Evolutionary conservation across 1,139 yeast species (phyloP).

Genomic region (Pichia kudriavzevii): DNA sequence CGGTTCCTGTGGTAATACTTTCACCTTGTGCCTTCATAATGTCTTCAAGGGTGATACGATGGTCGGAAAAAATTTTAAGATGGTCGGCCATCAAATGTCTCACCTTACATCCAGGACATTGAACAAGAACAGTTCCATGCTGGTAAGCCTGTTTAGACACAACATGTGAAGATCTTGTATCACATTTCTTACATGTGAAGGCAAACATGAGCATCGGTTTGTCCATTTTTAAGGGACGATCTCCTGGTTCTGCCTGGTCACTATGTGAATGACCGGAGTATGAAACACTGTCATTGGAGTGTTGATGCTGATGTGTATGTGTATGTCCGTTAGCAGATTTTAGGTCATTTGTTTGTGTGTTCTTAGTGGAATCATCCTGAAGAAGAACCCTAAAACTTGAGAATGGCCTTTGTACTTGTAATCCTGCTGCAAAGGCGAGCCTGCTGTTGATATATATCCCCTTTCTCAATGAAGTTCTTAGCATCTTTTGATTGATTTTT

Average conservation of each 20-base stretch:
- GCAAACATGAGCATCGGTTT: slow-evolving; percentile 80
- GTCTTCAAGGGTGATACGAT: slow-evolving; percentile 68
- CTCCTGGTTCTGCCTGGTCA: slow-evolving; percentile 2
- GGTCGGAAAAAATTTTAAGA: slow-evolving; percentile 74
- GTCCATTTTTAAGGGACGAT: slow-evolving; percentile 35
- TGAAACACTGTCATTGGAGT: slow-evolving; percentile 1
- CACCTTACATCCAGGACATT: slow-evolving; percentile 85
- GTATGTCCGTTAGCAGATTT: too few relatives aligned
- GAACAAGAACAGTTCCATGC: slow-evolving; percentile 78
- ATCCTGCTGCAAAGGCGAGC: too few relatives aligned
- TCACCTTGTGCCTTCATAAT: slow-evolving; percentile 75
- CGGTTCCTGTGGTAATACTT: slow-evolving; percentile 50
- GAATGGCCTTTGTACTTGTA: too few relatives aligned
- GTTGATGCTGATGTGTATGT: slow-evolving; percentile 5
- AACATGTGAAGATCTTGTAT: slow-evolving; percentile 74
- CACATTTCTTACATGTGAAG: slow-evolving; percentile 87
- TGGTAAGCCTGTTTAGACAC: slow-evolving; percentile 89
- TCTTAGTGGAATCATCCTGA: slow-evolving; percentile 1
- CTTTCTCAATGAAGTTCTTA: too few relatives aligned
- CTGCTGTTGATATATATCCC: background rate
- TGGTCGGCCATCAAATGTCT: slow-evolving; percentile 93
- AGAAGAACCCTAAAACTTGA: too few relatives aligned
- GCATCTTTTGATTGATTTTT: too few relatives aligned
- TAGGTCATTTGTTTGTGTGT: slow-evolving; percentile 10
- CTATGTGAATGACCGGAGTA: slow-evolving; percentile 11